Percentiles rank a stretch among this genome's conserved stretches.
phyloP scores from a whole-genome alignment of 331 rosid genomes.

The Phaseolus coccineus region DNA sequence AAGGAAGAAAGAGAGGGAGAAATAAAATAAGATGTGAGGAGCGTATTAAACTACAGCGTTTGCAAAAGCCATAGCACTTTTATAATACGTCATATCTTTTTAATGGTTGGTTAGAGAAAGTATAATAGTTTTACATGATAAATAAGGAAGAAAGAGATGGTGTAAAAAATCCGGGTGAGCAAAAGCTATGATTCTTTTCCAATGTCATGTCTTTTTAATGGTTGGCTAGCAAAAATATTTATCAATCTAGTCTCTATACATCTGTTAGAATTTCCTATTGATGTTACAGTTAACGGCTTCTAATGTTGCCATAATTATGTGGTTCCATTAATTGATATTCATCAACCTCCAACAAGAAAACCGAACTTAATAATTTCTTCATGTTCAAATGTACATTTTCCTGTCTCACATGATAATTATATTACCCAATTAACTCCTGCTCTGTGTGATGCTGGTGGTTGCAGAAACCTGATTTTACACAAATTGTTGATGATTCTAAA shows the following conservation, averaged over 20 bases:
- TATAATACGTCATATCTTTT: not conserved
- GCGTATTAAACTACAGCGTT: too few species aligned
- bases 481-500: not conserved
- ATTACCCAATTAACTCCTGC: not conserved
- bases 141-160: not conserved
- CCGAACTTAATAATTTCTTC: not conserved
- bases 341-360: not conserved
- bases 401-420: conserved; percentile 13
- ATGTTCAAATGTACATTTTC: not conserved
- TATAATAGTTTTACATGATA: not conserved
- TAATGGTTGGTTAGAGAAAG: not conserved
- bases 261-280: not conserved
- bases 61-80: not conserved
- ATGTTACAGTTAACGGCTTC: conserved; percentile 18
- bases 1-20: not conserved
- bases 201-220: too few species aligned
- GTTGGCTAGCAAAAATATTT: not conserved
- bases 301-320: not conserved
- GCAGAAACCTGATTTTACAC: not conserved
- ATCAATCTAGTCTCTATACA: not conserved
- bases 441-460: not conserved
- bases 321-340: conserved; percentile 8
- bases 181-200: not conserved
- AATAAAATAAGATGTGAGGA: not conserved
- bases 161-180: not conserved